phyloP scores from a whole-genome alignment of 192 early-diverging fungal genomes.

The Diversispora epigaea region DNA sequence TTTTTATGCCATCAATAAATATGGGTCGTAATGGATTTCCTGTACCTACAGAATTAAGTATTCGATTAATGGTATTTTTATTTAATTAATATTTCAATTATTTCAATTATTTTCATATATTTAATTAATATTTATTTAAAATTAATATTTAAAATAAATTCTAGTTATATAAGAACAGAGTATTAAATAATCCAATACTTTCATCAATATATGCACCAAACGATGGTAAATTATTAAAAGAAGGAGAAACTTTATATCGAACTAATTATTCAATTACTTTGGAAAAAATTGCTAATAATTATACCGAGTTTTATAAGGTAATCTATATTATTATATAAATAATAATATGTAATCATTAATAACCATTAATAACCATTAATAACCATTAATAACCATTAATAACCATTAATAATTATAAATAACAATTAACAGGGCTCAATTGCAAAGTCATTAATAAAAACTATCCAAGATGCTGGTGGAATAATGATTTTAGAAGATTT shows the following conservation, averaged over 20 bases:
- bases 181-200: conserved; percentile 40
- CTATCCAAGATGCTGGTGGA: conserved; percentile 65
- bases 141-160: background rate
- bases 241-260: conserved; percentile 66
- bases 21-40: conserved; percentile 76
- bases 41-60: conserved; percentile 49
- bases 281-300: conserved; percentile 59
- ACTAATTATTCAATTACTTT: conserved; percentile 59
- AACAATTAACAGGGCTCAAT: conserved; percentile 56
- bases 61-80: conserved; percentile 35
- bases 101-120: too few relatives aligned
- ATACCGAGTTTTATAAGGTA: conserved; percentile 43
- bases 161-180: background rate
- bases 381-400: background rate
- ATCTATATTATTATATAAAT: background rate
- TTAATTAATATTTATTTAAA: conserved; percentile 24
- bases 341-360: background rate
- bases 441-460: conserved; percentile 68
- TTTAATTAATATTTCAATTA: too few relatives aligned
- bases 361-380: background rate
- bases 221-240: conserved; percentile 60
- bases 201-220: conserved; percentile 61
- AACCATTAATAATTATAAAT: background rate
- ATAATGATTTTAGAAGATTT: conserved; percentile 79
- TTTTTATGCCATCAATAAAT: conserved; percentile 76